Base-by-base conservation (phyloP, 257 asterid species). In the Jaltomata sinuosa region DNA sequence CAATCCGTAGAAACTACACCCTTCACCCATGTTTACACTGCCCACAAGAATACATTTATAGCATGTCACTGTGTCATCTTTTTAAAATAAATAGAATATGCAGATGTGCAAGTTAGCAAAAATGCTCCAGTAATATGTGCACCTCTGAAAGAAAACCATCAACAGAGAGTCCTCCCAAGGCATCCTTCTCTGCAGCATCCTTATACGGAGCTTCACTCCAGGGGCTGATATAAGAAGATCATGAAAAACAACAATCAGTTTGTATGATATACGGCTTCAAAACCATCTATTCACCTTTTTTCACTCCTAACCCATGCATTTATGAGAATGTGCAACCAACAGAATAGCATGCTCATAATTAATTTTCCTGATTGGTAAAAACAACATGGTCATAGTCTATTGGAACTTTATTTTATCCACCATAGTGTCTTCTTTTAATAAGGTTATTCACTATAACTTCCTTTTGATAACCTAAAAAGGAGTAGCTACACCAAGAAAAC, bases 101-200 rank as follows among this genome's bases (percentile, higher is more conserved):
- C 59, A 8, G 9, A 32, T 67, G 25, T 8, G 62, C 62, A 45
- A 45, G 25, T 27, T 25, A 15, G 21, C 25, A 84, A 68, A 67
- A 74, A 45, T 74, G 21, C 38, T 22, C 81, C 81, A 74, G 55
- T 22, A 36, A 50, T 54, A 88, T 93, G 55, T 93, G 55, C 40
- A 97, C 99, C 98, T 91, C 88, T 6, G 98, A 93, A 77, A 97
- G 88, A 88, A 97, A 97, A 49, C 95, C 96, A 89, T 94, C 97
- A 34, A 93, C 86, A 64, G 98, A 88, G 74, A 97, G 91, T 82
- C 98, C 97, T 74, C 97, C 97, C 82, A 94, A 93, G 80, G 96
- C 97, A 67, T 94, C 93, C 91, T 89, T 97, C 88, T 93, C 94
- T 3, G 94, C 96, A 55, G 98, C 97, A 64, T 95, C 94, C 86